Evolutionary conservation across 768 basidiomycete species (phyloP), one percentile per base, ranked within the genome.

Genomic region (Hericium coralloides): DNA sequence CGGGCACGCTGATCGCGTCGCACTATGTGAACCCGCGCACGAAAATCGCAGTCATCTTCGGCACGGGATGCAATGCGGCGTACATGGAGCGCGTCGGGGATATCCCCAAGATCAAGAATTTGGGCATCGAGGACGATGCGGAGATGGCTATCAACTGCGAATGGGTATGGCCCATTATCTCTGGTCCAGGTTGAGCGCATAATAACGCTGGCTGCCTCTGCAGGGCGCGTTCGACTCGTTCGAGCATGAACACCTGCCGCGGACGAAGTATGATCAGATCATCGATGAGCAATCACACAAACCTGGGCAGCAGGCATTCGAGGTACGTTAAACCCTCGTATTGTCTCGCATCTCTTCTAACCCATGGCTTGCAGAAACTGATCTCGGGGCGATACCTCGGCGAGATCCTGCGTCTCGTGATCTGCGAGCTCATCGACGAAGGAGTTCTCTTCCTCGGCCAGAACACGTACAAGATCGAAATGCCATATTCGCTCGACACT

Each of bases 151-250:
- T 99, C 68, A 98, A 98, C 70, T 95, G 95, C 73, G 92, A 95
- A 82, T 94, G 90, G 89, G 87, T 89, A 59, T n/a, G 80, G 66
- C 3, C 6, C 10, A 54, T 49, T 4, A 14, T 48, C 9, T 23
- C 23, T 20, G 31, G 31, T 1, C 31, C 10, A 31, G 31, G 6
- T 31, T 39, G 15, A 14, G 25, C 25, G 20, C 25, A 20, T 43
- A 39, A 47, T 31, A 12, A 37, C 43, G 55, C 14, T 58, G 18
- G 18, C 23, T 18, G 39, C 10, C 8, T 48, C 41, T 50, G 48
- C 65, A 95, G 94, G 95, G 94, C 58, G 95, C 95, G 0, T 99
- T 99, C 68, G 97, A 99, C 72, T 95, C 94, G 10, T 92, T 93
- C 63, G 83, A 87, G 61, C 94, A 98, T 66, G 89, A 95, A 68